Evolutionary conservation across 1,284 basidiomycete species (phyloP).

Genomic region (Melampsora larici-populina): DNA sequence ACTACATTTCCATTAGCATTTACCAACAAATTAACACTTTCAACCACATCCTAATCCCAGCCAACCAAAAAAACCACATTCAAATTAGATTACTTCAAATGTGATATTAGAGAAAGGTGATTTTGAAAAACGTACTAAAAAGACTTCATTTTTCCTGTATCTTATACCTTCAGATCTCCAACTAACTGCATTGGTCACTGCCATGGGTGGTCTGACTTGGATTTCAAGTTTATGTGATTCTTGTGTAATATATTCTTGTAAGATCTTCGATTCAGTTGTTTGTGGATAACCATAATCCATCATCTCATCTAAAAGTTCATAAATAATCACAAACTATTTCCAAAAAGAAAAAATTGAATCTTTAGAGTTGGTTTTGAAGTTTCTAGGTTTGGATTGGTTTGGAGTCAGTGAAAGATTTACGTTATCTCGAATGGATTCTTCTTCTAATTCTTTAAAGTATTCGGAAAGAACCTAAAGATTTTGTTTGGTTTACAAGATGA

Average conservation of each 20-base stretch:
- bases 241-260: constrained; percentile 99
- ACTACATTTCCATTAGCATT: constrained; percentile 97
- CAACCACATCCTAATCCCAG: constrained; percentile 72
- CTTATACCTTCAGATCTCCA: constrained; percentile 98
- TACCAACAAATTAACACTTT: constrained; percentile 93
- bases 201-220: constrained; percentile 93
- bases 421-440: constrained; percentile 97
- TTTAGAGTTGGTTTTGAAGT: neutral
- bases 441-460: constrained; percentile 99
- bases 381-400: neutral
- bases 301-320: constrained; percentile 98
- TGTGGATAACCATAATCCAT: constrained; percentile 99
- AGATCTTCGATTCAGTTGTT: constrained; percentile 97
- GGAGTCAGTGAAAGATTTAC: constrained; percentile 39
- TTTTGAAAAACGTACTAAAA: constrained; percentile 60
- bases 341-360: neutral
- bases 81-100: neutral
- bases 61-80: neutral
- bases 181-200: constrained; percentile 96
- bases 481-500: neutral
- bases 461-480: constrained; percentile 76
- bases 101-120: neutral
- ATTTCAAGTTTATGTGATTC: constrained; percentile 97
- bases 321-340: constrained; percentile 81
- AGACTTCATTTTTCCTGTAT: constrained; percentile 99